Evolutionary conservation across 768 basidiomycete genomes (phyloP).

Genomic region (Heimioporus sp.): DNA sequence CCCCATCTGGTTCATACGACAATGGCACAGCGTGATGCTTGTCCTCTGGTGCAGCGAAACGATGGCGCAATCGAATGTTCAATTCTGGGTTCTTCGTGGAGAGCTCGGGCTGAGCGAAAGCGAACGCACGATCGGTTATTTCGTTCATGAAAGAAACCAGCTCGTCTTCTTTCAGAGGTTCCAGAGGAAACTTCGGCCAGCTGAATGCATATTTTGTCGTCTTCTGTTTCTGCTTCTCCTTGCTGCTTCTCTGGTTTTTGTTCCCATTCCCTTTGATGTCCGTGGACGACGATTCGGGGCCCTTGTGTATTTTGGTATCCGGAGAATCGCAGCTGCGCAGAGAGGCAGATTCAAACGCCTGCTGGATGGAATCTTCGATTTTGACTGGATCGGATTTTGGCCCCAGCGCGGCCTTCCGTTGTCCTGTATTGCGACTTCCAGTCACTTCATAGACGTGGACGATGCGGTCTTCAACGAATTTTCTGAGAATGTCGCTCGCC

Average conservation of each 20-base stretch:
- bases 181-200: not conserved
- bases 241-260: not conserved
- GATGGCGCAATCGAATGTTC: not conserved
- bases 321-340: not conserved
- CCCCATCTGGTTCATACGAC: conserved; percentile 22
- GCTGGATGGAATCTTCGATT: not conserved
- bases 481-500: not conserved
- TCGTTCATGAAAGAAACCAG: conserved; percentile 2
- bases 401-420: no score
- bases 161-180: not conserved
- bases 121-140: not conserved
- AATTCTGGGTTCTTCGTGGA: not conserved
- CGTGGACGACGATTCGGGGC: not conserved
- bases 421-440: not conserved
- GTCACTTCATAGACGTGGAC: not conserved
- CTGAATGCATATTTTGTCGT: not conserved
- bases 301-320: no score
- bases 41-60: conserved; percentile 1
- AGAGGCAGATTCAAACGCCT: not conserved
- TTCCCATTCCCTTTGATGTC: not conserved
- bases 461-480: not conserved
- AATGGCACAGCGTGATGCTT: conserved; percentile 23
- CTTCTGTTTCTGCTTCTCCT: not conserved
- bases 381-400: not conserved
- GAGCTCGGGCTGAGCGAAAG: not conserved